Percentiles rank a stretch among this genome's conserved stretches.
These are phyloP conservation scores for Hirschfeldia incana DNA, from an alignment of 345 rosid genomes.

Conservation along the genomic window DNA sequence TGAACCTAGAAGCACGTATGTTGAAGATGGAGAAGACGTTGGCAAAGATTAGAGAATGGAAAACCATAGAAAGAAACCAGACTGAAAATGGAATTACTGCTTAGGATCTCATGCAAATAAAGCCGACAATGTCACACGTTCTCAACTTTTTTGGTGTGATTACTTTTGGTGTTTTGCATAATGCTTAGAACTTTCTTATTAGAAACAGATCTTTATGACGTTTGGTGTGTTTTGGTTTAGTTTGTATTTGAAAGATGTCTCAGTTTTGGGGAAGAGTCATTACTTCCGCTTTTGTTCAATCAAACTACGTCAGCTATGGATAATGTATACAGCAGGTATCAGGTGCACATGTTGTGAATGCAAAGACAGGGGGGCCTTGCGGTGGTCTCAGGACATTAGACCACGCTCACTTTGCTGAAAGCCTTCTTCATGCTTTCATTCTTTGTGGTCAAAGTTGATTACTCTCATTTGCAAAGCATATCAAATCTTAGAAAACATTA, in stretches of 20 bases:
- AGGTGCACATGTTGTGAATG: too few species aligned
- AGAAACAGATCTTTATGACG: background rate
- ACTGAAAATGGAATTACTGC: background rate
- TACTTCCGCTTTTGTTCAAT: background rate
- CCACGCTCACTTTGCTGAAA: conserved; percentile 66
- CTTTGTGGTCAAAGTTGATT: conserved; percentile 47
- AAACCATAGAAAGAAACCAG: background rate
- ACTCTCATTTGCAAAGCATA: background rate
- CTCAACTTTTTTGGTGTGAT: background rate
- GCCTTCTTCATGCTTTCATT: conserved; percentile 67
- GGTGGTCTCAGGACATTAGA: conserved; percentile 41
- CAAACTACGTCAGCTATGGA: background rate
- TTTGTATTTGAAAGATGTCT: background rate
- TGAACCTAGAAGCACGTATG: conserved; percentile 9
- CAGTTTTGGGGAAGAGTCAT: background rate
- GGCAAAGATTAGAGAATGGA: background rate
- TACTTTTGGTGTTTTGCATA: background rate
- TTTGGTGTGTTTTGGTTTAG: background rate
- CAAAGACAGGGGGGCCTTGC: too few species aligned
- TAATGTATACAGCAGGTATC: too few species aligned
- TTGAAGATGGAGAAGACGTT: background rate
- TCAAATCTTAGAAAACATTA: background rate
- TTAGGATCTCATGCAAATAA: conserved; percentile 4
- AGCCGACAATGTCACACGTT: background rate
- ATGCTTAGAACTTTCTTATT: background rate